Evolutionary conservation across 805 yeast species (phyloP).

Genomic region (Pichia heedii): DNA sequence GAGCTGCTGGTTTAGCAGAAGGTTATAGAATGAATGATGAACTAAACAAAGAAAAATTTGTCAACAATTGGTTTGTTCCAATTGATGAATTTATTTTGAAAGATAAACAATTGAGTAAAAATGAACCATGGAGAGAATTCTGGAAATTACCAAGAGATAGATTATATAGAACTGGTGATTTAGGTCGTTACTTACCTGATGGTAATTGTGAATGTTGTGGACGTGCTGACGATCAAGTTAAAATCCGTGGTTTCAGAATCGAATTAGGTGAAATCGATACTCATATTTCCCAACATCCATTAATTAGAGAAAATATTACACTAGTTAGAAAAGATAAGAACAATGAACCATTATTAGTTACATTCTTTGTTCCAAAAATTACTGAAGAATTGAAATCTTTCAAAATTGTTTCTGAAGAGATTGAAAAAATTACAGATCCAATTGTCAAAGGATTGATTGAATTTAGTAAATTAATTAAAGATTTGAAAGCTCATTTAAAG

Average conservation of each 20-base stretch:
- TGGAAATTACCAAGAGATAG: slow-evolving; percentile 97
- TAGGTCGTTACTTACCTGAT: slow-evolving; percentile 93
- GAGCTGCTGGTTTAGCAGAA: slow-evolving; percentile 97
- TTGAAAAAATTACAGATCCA: slow-evolving; percentile 46
- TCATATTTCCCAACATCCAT: slow-evolving; percentile 86
- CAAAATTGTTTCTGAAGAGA: slow-evolving; percentile 42
- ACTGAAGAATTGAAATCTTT: slow-evolving; percentile 37
- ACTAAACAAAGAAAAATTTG: slow-evolving; percentile 76
- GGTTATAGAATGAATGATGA: slow-evolving; percentile 92
- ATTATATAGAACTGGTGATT: slow-evolving; percentile 92
- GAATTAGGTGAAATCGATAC: slow-evolving; percentile 98
- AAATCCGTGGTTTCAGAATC: slow-evolving; percentile 96
- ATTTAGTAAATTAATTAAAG: slow-evolving; percentile 68
- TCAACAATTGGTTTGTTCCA: slow-evolving; percentile 83
- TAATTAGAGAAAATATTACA: slow-evolving; percentile 88
- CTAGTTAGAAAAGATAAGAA: slow-evolving; percentile 86
- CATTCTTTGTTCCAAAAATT: slow-evolving; percentile 77
- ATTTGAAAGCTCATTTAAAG: slow-evolving; percentile 73
- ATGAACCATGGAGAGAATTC: slow-evolving; percentile 60
- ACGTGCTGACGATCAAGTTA: slow-evolving; percentile 97
- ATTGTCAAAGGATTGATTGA: slow-evolving; percentile 72
- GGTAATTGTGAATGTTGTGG: slow-evolving; percentile 98
- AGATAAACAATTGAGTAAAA: slow-evolving; percentile 38
- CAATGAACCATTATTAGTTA: slow-evolving; percentile 84
- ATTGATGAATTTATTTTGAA: slow-evolving; percentile 51